These are phyloP conservation scores for Cyberlindnera xylosilytica DNA, from an alignment of 805 yeast genomes.

Conservation along the genomic window DNA sequence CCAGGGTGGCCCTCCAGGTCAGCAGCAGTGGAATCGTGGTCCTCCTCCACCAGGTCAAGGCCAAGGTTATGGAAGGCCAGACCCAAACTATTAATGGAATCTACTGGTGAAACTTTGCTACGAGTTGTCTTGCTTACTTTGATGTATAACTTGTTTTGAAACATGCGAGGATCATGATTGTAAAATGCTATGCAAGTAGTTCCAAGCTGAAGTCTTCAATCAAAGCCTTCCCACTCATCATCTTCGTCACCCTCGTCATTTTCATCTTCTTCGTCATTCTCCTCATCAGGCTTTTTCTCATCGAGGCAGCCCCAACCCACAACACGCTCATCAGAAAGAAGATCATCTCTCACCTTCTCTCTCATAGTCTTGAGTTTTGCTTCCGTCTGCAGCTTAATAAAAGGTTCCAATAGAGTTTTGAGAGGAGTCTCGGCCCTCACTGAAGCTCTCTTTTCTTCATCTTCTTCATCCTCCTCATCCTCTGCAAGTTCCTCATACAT, in stretches of 20 bases:
- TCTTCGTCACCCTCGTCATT: conserved; percentile 21
- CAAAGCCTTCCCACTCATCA: conserved; percentile 44
- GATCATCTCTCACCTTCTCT: conserved; percentile 59
- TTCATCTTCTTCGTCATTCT: conserved; percentile 28
- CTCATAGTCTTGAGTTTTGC: conserved; percentile 62
- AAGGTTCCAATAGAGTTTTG: conserved; percentile 53
- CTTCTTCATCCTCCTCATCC: conserved; percentile 37
- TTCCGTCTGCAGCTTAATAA: conserved; percentile 46
- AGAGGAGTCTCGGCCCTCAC: conserved; percentile 51
- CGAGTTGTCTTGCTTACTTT: no score
- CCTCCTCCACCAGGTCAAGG: neutral
- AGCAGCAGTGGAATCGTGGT: neutral
- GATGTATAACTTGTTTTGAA: no score
- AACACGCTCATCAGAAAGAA: conserved; percentile 63
- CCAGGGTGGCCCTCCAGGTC: neutral
- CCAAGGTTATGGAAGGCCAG: neutral
- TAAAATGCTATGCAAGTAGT: no score
- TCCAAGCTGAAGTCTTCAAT: no score
- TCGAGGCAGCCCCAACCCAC: conserved; percentile 56
- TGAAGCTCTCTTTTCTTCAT: conserved; percentile 35
- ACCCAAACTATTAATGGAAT: neutral
- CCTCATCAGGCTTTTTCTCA: conserved; percentile 16
- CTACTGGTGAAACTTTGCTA: no score
- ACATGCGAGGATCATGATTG: no score
- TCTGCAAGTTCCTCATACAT: conserved; percentile 48